phyloP scores from a whole-genome alignment of 73 alveolate species.

The Blepharisma stoltei region DNA sequence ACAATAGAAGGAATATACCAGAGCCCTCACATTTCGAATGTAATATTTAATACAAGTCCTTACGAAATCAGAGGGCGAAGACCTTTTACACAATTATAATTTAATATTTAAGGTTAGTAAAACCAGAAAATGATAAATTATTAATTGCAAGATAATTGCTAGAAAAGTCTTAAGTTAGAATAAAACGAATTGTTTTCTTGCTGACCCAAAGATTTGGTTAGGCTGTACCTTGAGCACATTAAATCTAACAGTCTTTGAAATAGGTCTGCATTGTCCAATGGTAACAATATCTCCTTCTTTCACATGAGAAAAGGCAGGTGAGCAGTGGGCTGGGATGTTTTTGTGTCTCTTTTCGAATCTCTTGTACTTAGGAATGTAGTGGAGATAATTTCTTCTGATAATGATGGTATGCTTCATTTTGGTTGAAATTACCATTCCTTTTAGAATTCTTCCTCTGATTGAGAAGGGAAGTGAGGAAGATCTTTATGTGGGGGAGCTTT shows the following conservation, averaged over 20 bases:
- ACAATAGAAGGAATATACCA: background rate
- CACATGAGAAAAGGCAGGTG: slow-evolving; percentile 55
- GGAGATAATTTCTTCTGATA: slow-evolving; percentile 97
- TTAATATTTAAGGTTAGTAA: too few relatives aligned
- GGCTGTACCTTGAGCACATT: slow-evolving; percentile 81
- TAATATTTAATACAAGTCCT: background rate
- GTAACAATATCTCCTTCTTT: slow-evolving; percentile 97
- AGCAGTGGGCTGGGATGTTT: slow-evolving; percentile 75
- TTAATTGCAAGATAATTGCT: slow-evolving; percentile 17
- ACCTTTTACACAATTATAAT: too few relatives aligned
- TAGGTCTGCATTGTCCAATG: slow-evolving; percentile 98
- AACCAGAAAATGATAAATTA: too few relatives aligned
- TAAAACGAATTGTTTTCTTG: slow-evolving; percentile 85
- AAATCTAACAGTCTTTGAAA: slow-evolving; percentile 97
- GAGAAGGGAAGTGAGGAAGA: too few relatives aligned
- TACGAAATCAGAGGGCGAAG: too few relatives aligned
- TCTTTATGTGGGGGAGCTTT: slow-evolving; percentile 31
- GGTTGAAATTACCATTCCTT: slow-evolving; percentile 95
- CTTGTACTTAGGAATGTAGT: slow-evolving; percentile 92
- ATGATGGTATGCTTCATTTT: slow-evolving; percentile 97
- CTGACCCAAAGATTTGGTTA: slow-evolving; percentile 89
- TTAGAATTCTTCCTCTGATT: slow-evolving; percentile 83
- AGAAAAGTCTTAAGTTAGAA: slow-evolving; percentile 36
- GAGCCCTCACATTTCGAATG: background rate
- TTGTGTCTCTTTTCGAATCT: slow-evolving; percentile 95